A percentile compares a stretch with the other conserved stretches of the same genome.
phyloP scores from a whole-genome alignment of 371 early-diverging fungal species.

The Mucor sp. region DNA sequence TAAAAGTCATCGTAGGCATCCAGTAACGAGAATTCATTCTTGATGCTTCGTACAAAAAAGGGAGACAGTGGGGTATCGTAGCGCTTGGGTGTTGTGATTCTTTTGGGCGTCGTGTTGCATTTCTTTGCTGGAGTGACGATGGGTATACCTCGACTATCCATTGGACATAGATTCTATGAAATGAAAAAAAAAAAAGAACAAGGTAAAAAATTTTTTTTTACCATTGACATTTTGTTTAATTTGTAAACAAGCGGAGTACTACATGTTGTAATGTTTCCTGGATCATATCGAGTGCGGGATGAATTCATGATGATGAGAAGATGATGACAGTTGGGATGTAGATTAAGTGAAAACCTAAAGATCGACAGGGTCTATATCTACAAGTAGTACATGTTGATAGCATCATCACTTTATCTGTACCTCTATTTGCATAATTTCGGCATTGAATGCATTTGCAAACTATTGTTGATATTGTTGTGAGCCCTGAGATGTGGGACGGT shows the following conservation, averaged over 20 bases:
- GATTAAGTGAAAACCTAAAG: no score
- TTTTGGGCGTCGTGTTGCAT: conserved; percentile 6
- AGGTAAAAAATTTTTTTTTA: neutral
- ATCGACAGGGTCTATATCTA: no score
- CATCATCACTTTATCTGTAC: neutral
- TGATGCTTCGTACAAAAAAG: neutral
- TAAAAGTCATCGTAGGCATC: conserved; percentile 28
- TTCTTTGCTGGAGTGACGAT: conserved; percentile 15
- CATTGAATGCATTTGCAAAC: neutral
- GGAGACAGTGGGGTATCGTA: conserved; percentile 2
- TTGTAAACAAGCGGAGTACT: neutral
- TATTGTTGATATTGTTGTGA: neutral
- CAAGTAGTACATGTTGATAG: no score
- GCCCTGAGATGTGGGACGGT: neutral
- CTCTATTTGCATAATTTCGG: neutral
- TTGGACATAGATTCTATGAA: neutral
- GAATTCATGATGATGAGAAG: neutral
- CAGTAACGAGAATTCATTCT: conserved; percentile 17
- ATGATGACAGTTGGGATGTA: no score
- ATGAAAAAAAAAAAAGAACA: neutral
- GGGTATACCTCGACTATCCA: conserved; percentile 32
- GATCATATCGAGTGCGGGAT: neutral
- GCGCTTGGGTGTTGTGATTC: conserved; percentile 1
- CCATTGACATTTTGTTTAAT: neutral
- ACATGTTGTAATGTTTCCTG: neutral